These are phyloP conservation scores for Priceomyces melissophilus DNA, from an alignment of 805 yeast species.

Conservation along the genomic window DNA sequence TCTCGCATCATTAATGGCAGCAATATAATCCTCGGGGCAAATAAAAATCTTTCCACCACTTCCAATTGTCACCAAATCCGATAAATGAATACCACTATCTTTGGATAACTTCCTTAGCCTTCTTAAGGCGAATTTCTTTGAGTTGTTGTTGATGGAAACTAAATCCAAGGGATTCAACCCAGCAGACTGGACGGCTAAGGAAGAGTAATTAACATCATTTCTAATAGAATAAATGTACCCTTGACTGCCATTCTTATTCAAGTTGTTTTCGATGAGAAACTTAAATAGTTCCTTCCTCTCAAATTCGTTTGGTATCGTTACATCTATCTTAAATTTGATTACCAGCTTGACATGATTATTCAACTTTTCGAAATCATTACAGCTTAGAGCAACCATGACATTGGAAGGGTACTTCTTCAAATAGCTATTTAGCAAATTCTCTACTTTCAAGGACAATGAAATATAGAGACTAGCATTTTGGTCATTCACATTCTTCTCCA, in stretches of 20 bases:
- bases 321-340: slow-evolving; percentile 71
- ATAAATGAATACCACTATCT: slow-evolving; percentile 13
- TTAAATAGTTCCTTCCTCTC: slow-evolving; percentile 68
- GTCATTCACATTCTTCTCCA: slow-evolving; percentile 59
- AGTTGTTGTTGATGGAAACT: slow-evolving; percentile 61
- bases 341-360: slow-evolving; percentile 63
- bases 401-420: slow-evolving; percentile 35
- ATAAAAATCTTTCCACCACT: slow-evolving; percentile 55
- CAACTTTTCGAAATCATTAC: slow-evolving; percentile 67
- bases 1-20: slow-evolving; percentile 76
- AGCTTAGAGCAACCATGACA: slow-evolving; percentile 56
- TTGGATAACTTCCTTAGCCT: slow-evolving; percentile 39
- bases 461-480: slow-evolving; percentile 38
- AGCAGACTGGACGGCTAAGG: slow-evolving; percentile 82
- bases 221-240: slow-evolving; percentile 14
- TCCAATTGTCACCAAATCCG: slow-evolving; percentile 38
- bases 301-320: slow-evolving; percentile 72
- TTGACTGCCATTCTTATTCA: slow-evolving; percentile 1
- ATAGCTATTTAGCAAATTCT: slow-evolving; percentile 55
- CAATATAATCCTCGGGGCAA: slow-evolving; percentile 59
- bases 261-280: slow-evolving; percentile 33
- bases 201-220: slow-evolving; percentile 48
- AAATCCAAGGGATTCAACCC: slow-evolving; percentile 88
- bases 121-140: slow-evolving; percentile 56
- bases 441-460: slow-evolving; percentile 51